These are phyloP conservation scores for Umbelopsis sp. DNA, from an alignment of 192 early-diverging fungal genomes.

Conservation along the genomic window DNA sequence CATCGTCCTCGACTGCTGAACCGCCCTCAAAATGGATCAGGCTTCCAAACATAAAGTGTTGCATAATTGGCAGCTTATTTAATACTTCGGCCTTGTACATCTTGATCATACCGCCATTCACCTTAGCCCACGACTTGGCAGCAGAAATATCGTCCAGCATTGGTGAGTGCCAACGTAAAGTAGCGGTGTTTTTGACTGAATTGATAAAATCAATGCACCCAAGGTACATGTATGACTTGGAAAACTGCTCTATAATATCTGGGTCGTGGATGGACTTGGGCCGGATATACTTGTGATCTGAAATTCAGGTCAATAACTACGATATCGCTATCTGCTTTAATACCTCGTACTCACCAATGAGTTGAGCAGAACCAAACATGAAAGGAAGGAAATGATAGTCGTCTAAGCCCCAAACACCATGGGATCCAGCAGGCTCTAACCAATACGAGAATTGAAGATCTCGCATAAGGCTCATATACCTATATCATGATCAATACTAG, in stretches of 20 bases:
- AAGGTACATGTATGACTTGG: constrained; percentile 94
- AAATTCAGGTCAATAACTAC: not conserved
- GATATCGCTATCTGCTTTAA: not conserved
- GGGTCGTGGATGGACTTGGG: constrained; percentile 94
- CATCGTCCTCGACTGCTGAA: constrained; percentile 38
- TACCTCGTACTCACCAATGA: constrained; percentile 53
- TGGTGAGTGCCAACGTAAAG: constrained; percentile 85
- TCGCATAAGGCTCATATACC: constrained; percentile 89
- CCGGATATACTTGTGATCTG: constrained; percentile 85
- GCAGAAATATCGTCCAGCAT: constrained; percentile 97
- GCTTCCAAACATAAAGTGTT: constrained; percentile 96
- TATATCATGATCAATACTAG: constrained; percentile 31
- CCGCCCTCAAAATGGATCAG: constrained; percentile 74
- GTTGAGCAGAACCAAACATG: constrained; percentile 88
- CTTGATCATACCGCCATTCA: constrained; percentile 91
- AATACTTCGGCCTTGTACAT: constrained; percentile 96
- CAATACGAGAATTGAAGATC: constrained; percentile 90
- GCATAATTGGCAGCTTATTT: constrained; percentile 96
- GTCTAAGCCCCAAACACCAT: constrained; percentile 98
- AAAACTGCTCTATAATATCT: constrained; percentile 88
- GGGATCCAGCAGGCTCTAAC: constrained; percentile 96
- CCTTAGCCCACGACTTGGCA: constrained; percentile 89
- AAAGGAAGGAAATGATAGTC: constrained; percentile 98
- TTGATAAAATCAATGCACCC: constrained; percentile 94
- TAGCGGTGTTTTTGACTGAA: constrained; percentile 68